Evolutionary conservation across 73 alveolate genomes (phyloP).

Genomic region (Halteria grandinella): DNA sequence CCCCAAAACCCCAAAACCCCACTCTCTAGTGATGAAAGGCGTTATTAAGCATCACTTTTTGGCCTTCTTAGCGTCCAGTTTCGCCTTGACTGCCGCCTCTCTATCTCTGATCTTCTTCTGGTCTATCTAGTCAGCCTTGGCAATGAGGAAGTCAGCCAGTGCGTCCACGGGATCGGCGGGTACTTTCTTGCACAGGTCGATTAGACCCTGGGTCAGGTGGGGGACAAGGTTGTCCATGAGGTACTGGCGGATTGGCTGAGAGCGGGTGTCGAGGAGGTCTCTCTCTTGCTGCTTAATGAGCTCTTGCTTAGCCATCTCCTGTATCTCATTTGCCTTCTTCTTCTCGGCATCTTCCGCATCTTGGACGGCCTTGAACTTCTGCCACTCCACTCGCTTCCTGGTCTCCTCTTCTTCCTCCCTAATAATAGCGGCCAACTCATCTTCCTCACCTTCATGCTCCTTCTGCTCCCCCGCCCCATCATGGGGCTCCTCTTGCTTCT

Average conservation of each 20-base stretch:
- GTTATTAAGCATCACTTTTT: background rate
- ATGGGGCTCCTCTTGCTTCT: constrained; percentile 55
- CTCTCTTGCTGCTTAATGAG: constrained; percentile 73
- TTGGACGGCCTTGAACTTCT: no score
- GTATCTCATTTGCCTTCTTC: constrained; percentile 34
- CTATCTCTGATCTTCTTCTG: constrained; percentile 34
- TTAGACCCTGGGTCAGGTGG: constrained; percentile 84
- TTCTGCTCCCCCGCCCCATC: constrained; percentile 52
- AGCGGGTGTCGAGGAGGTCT: constrained; percentile 83
- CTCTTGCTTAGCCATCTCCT: constrained; percentile 35
- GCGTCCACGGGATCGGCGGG: constrained; percentile 91
- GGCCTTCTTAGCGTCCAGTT: constrained; percentile 20
- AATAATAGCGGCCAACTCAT: no score
- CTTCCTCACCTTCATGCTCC: constrained; percentile 15
- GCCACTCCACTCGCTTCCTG: no score
- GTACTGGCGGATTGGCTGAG: constrained; percentile 83
- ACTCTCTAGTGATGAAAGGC: background rate
- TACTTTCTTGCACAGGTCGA: constrained; percentile 81
- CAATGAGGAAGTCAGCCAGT: constrained; percentile 73
- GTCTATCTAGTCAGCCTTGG: constrained; percentile 64
- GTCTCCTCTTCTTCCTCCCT: no score
- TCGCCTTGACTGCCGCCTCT: constrained; percentile 17
- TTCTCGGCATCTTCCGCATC: no score
- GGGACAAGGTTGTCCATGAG: constrained; percentile 92
- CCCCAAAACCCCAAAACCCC: constrained; percentile 21